A percentile compares a stretch with the other conserved stretches of the same genome.
phyloP scores from a whole-genome alignment of 768 basidiomycete genomes.

The Wakefieldia striispora region DNA sequence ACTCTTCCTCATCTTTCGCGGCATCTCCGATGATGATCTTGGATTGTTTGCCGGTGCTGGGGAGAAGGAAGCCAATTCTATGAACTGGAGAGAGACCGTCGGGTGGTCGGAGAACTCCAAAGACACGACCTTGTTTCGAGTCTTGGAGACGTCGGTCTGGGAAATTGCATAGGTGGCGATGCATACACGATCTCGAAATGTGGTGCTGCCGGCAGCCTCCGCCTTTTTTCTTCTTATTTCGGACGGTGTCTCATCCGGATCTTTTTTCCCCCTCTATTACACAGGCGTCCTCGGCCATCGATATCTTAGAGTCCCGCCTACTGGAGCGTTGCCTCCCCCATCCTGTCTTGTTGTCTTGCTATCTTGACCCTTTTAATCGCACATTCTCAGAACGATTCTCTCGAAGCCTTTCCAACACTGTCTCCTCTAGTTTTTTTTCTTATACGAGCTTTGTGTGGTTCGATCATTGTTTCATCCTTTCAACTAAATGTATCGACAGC shows the following conservation, averaged over 20 bases:
- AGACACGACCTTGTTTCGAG: constrained; percentile 69
- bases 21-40: constrained; percentile 77
- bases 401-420: constrained; percentile 4
- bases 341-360: constrained; percentile 22
- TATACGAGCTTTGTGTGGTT: constrained; percentile 6
- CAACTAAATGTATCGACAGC: constrained; percentile 29
- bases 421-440: constrained; percentile 13
- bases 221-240: constrained; percentile 3
- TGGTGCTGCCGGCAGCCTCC: constrained; percentile 21
- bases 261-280: constrained; percentile 4
- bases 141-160: constrained; percentile 76
- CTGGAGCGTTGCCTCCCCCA: constrained; percentile 16
- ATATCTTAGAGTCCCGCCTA: constrained; percentile 27
- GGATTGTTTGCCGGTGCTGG: constrained; percentile 72
- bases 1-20: constrained; percentile 84
- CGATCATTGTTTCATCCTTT: constrained; percentile 1
- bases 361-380: constrained; percentile 11
- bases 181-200: neutral
- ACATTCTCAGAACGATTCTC: constrained; percentile 5
- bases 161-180: constrained; percentile 51
- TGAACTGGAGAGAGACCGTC: constrained; percentile 79
- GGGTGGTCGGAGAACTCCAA: constrained; percentile 82
- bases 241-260: constrained; percentile 10
- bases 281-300: constrained; percentile 7
- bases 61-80: constrained; percentile 80